phyloP scores from a whole-genome alignment of 805 yeast genomes.

The Candida sanyiensis region DNA sequence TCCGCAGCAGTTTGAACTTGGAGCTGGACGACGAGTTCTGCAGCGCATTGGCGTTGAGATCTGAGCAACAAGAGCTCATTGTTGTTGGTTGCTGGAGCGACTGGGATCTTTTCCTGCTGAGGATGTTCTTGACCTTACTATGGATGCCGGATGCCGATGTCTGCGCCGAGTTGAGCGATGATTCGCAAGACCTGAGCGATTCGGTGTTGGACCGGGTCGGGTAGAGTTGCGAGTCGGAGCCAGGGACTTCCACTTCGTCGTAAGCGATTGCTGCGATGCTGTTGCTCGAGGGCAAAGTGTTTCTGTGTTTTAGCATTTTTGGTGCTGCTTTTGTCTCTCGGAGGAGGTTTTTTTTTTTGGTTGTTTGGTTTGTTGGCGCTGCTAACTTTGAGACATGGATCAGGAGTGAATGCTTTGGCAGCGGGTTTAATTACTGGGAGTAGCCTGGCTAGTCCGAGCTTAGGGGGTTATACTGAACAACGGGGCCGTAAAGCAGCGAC shows the following conservation, averaged over 20 bases:
- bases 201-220: conserved; percentile 21
- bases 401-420: too few species aligned
- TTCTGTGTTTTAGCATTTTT: too few species aligned
- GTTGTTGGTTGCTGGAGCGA: conserved; percentile 10
- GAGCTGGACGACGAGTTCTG: conserved; percentile 1
- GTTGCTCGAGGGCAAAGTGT: too few species aligned
- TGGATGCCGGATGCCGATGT: conserved; percentile 12
- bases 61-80: not conserved
- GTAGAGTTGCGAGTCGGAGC: conserved; percentile 6
- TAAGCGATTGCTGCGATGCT: not conserved
- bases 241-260: not conserved
- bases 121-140: conserved; percentile 9
- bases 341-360: too few species aligned
- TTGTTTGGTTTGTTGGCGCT: too few species aligned
- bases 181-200: conserved; percentile 19
- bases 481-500: too few species aligned
- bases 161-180: conserved; percentile 19
- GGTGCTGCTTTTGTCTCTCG: too few species aligned
- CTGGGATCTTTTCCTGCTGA: conserved; percentile 17
- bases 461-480: too few species aligned
- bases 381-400: too few species aligned
- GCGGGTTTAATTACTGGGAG: too few species aligned
- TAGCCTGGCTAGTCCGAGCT: too few species aligned
- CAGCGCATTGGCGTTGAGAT: not conserved
- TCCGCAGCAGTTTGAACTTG: conserved; percentile 11